Evolutionary conservation across 1,284 basidiomycete genomes (phyloP), one percentile per base, ranked within the genome.

Genomic region (Boletus semigastroideus): DNA sequence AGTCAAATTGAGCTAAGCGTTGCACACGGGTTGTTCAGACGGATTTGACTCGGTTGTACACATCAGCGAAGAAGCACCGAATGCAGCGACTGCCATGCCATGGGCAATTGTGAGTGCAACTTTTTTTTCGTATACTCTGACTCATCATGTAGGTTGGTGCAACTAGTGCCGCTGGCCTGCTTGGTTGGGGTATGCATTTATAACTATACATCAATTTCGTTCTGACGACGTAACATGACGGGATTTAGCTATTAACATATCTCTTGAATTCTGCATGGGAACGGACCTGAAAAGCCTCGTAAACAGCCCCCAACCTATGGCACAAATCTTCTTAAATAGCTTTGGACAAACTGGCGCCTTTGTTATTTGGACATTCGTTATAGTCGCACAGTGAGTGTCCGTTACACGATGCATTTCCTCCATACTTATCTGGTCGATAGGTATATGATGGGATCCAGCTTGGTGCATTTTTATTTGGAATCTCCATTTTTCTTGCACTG

Each of bases 41-140:
- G 74, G 73, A 4, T 81, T 81, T 53, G 78, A 80, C 55, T 83
- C 84, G 1, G 80, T 78, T 45, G 87, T 92, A 0, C 87, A 90
- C 51, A 86, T 91, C 52, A 87, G 85, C 49, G 89, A 92, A 67
- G 90, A 91, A 64, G 83, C 85, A 0, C 73, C 76, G 5, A 91
- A 91, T 62, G 89, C 89, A 3, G 76, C 79, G 2, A 74, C 70
- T 0, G 86, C 86, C 19, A 86, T 91, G 8, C 90, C 89, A 0
- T 86, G 78, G 74, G 86, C 87, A 11, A 90, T 91, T 22, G 76
- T 90, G 38, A 49, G 60, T 48, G 13, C 12, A 4, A 4, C 0
- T 4, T 16, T 11, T 39, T 5, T 11, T 39, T 19, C 11, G 5
- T 1, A 6, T 8, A 22, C 12, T 17, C 28, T 3, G 16, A 2